Evolutionary conservation across 345 rosid species (phyloP), one percentile per base, ranked within the genome.

Genomic region (Gossypium stocksii): DNA sequence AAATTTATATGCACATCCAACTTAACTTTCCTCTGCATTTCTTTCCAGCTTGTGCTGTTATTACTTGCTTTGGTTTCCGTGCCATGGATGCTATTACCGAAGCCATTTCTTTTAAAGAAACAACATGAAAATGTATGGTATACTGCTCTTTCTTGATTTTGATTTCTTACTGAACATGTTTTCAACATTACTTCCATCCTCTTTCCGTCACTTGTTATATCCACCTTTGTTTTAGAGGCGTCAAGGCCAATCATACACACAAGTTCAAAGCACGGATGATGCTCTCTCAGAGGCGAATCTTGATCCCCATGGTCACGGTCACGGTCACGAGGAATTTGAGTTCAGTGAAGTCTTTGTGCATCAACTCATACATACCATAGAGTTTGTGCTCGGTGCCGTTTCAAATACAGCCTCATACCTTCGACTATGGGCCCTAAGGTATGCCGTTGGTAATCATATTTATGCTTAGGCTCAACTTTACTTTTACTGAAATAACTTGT

Each of bases 391-490:
- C 52, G 98, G 99, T 76, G 97, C 97, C 62, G 98, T 93, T 74
- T 95, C 99, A 71, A 95, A 95, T 83, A 95, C 98, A 38, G 99
- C 99, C 77, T 95, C 98, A 2, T 91, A 93, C 80, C 98, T 95
- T 71, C 93, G 98, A 57, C 76, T 90, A 46, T 93, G 99, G 99
- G 97, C 98, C 25, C 92, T 95, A 75, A 95, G 97, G 99, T 95
- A 78, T 69, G 71, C 64, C 19, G 13, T 16, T 48, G 51, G 22
- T n/a, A 77, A 48, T 51, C 41, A 25, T 10, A 43, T 56, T 65
- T 54, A 16, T 27, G 14, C 14, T 51, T 9, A 65, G 63, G 16
- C 68, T 29, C 38, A 13, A 17, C 29, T 41, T 20, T 17, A 56
- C 74, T 60, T 61, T 34, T 9, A 48, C 51, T 49, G 43, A 71